A percentile compares a stretch with the other conserved stretches of the same genome.
phyloP scores from a whole-genome alignment of 768 basidiomycete genomes.

The Paxillus ammoniavirescens region DNA sequence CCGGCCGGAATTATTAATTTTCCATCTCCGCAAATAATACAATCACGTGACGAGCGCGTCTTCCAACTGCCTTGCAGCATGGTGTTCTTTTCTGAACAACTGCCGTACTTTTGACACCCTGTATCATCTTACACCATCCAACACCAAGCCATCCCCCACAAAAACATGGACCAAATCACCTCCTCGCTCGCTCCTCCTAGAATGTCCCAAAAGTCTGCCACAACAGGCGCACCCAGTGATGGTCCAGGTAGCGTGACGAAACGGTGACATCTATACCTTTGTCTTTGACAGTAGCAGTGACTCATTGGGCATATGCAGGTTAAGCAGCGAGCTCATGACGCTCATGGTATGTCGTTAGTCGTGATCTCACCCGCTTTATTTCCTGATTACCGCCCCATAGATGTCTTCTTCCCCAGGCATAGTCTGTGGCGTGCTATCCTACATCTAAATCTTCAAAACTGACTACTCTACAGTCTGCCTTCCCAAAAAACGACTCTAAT shows the following conservation, averaged over 20 bases:
- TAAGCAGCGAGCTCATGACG: constrained; percentile 84
- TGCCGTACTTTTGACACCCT: constrained; percentile 9
- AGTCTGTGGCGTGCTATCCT: constrained; percentile 42
- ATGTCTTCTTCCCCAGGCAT: constrained; percentile 90
- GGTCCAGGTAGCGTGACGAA: constrained; percentile 79
- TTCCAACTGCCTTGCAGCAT: constrained; percentile 1
- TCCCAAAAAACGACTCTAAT: constrained; percentile 84
- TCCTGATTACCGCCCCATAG: constrained; percentile 37
- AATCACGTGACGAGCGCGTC: constrained; percentile 34
- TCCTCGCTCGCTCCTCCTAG: constrained; percentile 62
- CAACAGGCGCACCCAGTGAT: constrained; percentile 51
- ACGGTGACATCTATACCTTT: constrained; percentile 47
- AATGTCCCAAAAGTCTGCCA: constrained; percentile 54
- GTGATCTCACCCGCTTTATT: not conserved
- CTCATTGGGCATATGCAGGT: constrained; percentile 37
- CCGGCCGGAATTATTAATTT: not conserved
- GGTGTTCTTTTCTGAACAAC: constrained; percentile 9
- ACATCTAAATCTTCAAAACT: not conserved
- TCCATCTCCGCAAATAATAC: not conserved
- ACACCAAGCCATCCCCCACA: constrained; percentile 11
- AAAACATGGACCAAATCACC: constrained; percentile 67
- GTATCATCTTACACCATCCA: constrained; percentile 17
- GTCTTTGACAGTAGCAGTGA: not conserved
- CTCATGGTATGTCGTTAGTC: constrained; percentile 64
- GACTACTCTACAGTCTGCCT: constrained; percentile 64